Evolutionary conservation across 1,284 basidiomycete species (phyloP), one percentile per base, ranked within the genome.

Genomic region (Volvariella surrecta): DNA sequence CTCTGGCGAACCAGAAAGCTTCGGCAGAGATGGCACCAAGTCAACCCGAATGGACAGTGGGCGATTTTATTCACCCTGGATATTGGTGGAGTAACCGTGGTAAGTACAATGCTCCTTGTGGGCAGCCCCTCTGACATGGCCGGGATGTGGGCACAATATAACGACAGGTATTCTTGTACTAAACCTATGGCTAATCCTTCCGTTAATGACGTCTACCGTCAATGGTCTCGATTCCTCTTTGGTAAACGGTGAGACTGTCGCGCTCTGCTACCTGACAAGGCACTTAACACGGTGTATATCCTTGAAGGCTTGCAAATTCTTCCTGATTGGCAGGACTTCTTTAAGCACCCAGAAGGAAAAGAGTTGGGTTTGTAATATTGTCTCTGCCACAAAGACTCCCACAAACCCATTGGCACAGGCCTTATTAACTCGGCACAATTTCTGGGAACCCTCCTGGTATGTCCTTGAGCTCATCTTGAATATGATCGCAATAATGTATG

Each of bases 221-320:
- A 82, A 82, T 58, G 79, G 79, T 28, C 64, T 78, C 38, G 75
- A 80, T 52, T 76, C 76, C 1, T 82, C 78, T 9, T 57, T 81
- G 31, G 66, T 81, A 17, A 81, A 82, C 52, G 79, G 79, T 78
- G 52, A 21, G 59, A 44, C 13, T 38, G 10, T 18, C 8, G 2
- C 8, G 18, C 16, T 18, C 28, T n/a, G n/a, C n/a, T n/a, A n/a
- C n/a, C n/a, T n/a, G n/a, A n/a, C n/a, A n/a, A n/a, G n/a, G n/a
- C n/a, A n/a, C n/a, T n/a, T n/a, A n/a, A n/a, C n/a, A n/a, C n/a
- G n/a, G n/a, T n/a, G n/a, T n/a, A n/a, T n/a, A n/a, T n/a, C n/a
- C n/a, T n/a, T n/a, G n/a, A n/a, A 79, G 79, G 78, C 34, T 60
- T 83, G 18, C 79, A 82, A 56, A 79, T 82, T 45, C 60, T 82